phyloP scores from a whole-genome alignment of 495 filamentous ascomycete genomes.

The Daldinia concentrica region DNA sequence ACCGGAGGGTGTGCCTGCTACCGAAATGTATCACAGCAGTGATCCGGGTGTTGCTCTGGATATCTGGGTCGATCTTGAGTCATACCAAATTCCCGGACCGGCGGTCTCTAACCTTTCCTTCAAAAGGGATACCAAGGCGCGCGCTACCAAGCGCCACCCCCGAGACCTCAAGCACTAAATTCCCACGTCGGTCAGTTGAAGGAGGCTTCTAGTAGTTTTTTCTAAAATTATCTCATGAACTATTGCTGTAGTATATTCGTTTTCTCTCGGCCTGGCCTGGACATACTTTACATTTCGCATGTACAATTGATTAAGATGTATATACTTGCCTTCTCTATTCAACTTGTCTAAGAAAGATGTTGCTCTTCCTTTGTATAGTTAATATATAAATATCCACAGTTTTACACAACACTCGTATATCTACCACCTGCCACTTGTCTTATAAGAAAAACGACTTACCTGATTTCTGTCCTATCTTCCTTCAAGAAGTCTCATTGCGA shows the following conservation, averaged over 20 bases:
- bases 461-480: not conserved
- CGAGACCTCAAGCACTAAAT: constrained; percentile 9
- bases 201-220: not conserved
- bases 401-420: not conserved
- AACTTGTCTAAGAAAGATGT: not conserved
- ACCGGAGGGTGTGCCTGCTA: constrained; percentile 40
- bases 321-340: not conserved
- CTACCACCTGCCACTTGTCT: not conserved
- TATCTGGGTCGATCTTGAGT: constrained; percentile 40
- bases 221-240: not conserved
- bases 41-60: constrained; percentile 52
- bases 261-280: not conserved
- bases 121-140: constrained; percentile 7
- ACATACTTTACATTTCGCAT: not conserved
- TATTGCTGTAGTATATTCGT: not conserved
- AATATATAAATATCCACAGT: not conserved
- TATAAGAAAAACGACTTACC: not conserved
- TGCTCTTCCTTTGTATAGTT: not conserved
- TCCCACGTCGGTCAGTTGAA: not conserved
- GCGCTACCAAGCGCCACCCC: constrained; percentile 6
- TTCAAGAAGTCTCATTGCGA: no score
- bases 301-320: not conserved
- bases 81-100: constrained; percentile 34
- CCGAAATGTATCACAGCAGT: constrained; percentile 44
- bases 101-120: constrained; percentile 2